A percentile compares a stretch with the other conserved stretches of the same genome.
phyloP scores from a whole-genome alignment of 208 protist genomes.

The Leishmania tropica region DNA sequence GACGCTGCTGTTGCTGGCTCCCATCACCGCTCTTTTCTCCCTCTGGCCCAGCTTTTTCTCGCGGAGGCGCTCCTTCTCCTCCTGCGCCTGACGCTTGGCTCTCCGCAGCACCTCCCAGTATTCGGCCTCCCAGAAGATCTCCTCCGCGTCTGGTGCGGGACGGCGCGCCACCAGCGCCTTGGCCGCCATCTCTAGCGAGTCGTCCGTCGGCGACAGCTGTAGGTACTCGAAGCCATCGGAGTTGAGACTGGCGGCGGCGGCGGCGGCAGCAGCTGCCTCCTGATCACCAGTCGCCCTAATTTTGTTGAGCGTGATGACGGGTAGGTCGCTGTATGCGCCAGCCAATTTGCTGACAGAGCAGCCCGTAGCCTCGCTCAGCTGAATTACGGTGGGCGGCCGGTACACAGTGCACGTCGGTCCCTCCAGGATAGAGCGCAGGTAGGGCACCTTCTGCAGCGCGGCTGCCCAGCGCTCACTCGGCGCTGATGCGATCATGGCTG shows the following conservation, averaged over 20 bases:
- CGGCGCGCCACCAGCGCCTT: slow-evolving; percentile 42
- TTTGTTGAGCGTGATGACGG: slow-evolving; percentile 50
- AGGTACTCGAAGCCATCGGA: slow-evolving; percentile 34
- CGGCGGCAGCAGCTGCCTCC: neutral
- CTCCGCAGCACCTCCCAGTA: slow-evolving; percentile 54
- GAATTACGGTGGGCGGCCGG: slow-evolving; percentile 51
- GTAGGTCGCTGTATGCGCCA: slow-evolving; percentile 38
- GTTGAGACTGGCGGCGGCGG: neutral
- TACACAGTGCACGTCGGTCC: slow-evolving; percentile 49
- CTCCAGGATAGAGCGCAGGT: slow-evolving; percentile 38
- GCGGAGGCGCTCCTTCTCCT: slow-evolving; percentile 19
- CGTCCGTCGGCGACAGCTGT: slow-evolving; percentile 30
- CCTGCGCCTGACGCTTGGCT: slow-evolving; percentile 25
- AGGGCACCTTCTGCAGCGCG: slow-evolving; percentile 37
- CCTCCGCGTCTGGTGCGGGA: slow-evolving; percentile 42
- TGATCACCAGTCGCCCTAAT: slow-evolving; percentile 2
- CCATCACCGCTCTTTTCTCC: slow-evolving; percentile 10
- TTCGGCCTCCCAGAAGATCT: slow-evolving; percentile 67
- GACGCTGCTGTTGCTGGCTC: slow-evolving; percentile 11
- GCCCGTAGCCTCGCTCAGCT: slow-evolving; percentile 51
- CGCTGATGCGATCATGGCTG: neutral
- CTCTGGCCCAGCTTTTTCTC: slow-evolving; percentile 4
- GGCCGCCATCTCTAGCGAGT: slow-evolving; percentile 56
- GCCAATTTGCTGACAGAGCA: slow-evolving; percentile 32
- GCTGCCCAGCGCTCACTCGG: slow-evolving; percentile 12